Evolutionary conservation across 1,139 yeast genomes (phyloP).

Genomic region (Debaryomyces singareniensis): DNA sequence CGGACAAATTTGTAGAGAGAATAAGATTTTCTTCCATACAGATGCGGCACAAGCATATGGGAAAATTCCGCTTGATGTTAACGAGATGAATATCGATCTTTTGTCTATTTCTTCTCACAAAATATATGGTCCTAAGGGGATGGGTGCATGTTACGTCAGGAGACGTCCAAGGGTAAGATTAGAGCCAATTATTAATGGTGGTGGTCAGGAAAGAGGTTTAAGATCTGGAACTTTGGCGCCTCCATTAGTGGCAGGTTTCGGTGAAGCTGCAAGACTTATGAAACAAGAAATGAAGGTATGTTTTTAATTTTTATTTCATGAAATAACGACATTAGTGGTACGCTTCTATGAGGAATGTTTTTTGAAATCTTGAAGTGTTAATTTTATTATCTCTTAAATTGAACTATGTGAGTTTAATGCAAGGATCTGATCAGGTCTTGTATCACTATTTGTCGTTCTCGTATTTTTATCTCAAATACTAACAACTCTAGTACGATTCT

Average conservation of each 20-base stretch:
- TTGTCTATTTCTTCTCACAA: constrained; percentile 94
- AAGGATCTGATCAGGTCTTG: constrained; percentile 19
- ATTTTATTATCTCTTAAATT: too few relatives aligned
- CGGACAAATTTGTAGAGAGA: constrained; percentile 77
- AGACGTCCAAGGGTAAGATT: constrained; percentile 98
- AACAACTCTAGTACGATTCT: constrained; percentile 46
- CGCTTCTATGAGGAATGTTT: too few relatives aligned
- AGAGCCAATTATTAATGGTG: constrained; percentile 93
- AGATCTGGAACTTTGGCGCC: constrained; percentile 97
- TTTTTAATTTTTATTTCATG: constrained; percentile 1
- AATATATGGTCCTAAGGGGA: constrained; percentile 96
- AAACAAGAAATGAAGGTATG: constrained; percentile 52
- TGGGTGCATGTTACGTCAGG: constrained; percentile 92
- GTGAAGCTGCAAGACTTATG: constrained; percentile 92
- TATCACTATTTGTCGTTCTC: constrained; percentile 1
- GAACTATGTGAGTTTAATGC: constrained; percentile 11
- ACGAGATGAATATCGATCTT: constrained; percentile 86
- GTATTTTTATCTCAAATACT: constrained; percentile 11
- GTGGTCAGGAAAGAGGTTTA: constrained; percentile 98
- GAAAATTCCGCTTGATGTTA: constrained; percentile 86
- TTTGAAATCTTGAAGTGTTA: too few relatives aligned
- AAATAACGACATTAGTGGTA: too few relatives aligned
- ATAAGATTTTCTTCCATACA: constrained; percentile 95
- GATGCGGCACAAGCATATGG: constrained; percentile 99
- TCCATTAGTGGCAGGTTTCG: constrained; percentile 91